Percentiles rank a stretch among this genome's conserved stretches.
Evolutionary conservation across 345 rosid species (phyloP).

Genomic region (Murraya paniculata): DNA sequence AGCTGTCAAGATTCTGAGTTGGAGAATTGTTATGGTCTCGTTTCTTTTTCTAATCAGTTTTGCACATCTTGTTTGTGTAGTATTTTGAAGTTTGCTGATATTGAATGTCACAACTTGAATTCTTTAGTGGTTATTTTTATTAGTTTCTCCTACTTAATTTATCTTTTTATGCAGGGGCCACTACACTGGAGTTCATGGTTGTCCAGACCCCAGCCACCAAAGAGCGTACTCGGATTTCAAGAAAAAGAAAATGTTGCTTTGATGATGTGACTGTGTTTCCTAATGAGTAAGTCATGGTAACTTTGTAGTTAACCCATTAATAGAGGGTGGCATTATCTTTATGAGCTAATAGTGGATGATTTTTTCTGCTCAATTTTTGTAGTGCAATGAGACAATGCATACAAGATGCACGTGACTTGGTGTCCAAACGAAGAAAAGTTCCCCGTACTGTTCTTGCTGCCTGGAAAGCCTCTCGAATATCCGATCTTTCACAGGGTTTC

Average conservation of each 20-base stretch:
- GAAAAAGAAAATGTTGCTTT: constrained; percentile 57
- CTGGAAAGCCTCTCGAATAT: constrained; percentile 38
- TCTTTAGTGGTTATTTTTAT: neutral
- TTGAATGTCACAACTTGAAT: neutral
- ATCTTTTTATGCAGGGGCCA: constrained; percentile 34
- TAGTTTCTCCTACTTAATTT: neutral
- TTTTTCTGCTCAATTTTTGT: constrained; percentile 23
- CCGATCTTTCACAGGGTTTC: constrained; percentile 37
- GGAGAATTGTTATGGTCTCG: neutral
- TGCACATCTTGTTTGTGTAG: neutral
- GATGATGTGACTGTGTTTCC: constrained; percentile 62
- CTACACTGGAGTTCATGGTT: constrained; percentile 40
- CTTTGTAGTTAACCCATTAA: neutral
- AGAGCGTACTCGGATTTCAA: constrained; percentile 43
- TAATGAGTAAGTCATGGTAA: constrained; percentile 50
- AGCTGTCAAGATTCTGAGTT: neutral
- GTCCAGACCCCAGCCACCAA: constrained; percentile 62
- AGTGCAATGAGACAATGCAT: constrained; percentile 54
- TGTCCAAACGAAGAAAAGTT: constrained; percentile 49
- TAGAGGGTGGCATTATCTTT: neutral
- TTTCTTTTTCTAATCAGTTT: neutral
- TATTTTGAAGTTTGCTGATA: constrained; percentile 1
- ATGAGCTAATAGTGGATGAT: neutral
- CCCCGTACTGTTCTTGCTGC: constrained; percentile 35
- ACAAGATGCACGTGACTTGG: constrained; percentile 59